Evolutionary conservation across 441 rosid genomes (phyloP).

Genomic region (Macaranga tanarius): DNA sequence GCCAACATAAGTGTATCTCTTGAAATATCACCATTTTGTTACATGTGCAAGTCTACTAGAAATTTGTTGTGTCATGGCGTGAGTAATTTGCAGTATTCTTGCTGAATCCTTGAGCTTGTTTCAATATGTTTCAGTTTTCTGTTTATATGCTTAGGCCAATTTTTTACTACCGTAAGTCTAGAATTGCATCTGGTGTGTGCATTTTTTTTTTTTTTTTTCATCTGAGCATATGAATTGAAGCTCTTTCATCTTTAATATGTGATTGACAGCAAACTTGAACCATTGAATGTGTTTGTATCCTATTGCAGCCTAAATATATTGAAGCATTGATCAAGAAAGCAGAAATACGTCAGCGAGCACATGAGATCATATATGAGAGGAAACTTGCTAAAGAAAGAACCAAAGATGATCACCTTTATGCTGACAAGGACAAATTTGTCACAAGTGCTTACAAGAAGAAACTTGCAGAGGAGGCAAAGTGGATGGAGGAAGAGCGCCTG

Average conservation of each 20-base stretch:
- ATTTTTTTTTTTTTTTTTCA: not conserved
- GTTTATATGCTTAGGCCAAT: not conserved
- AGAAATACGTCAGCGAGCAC: conserved; percentile 62
- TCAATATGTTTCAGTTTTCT: not conserved
- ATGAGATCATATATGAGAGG: conserved; percentile 71
- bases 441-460: conserved; percentile 75
- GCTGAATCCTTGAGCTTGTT: not conserved
- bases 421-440: conserved; percentile 80
- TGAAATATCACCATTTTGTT: no score
- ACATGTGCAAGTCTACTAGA: no score
- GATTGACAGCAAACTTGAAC: not conserved
- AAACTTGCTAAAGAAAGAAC: conserved; percentile 86
- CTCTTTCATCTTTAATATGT: not conserved
- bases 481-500: conserved; percentile 69
- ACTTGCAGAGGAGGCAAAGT: conserved; percentile 84
- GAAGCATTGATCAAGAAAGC: conserved; percentile 62
- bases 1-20: no score
- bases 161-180: not conserved
- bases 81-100: not conserved
- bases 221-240: not conserved
- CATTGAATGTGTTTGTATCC: conserved; percentile 6
- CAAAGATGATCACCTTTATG: conserved; percentile 80
- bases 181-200: not conserved
- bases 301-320: conserved; percentile 74
- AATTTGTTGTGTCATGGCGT: not conserved